Evolutionary conservation across 1,139 yeast genomes (phyloP), one percentile per base, ranked within the genome.

Genomic region (Candida freyschussii): DNA sequence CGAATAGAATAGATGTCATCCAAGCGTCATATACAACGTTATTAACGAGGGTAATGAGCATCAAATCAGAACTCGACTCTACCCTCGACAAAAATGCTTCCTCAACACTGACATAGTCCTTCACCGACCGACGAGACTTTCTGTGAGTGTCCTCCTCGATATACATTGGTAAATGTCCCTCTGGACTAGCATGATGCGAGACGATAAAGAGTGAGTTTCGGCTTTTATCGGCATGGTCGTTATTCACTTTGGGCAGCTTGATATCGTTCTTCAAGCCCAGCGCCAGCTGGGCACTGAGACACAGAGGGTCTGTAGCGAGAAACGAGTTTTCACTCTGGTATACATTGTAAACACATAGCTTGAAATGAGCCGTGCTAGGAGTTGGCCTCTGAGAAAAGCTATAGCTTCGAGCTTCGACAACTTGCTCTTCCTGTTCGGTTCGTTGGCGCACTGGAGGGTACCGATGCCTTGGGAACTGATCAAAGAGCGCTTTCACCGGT

Each of bases 381-480:
- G 18, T 14, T 13, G 32, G 30, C n/a, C 29, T n/a, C 24, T 19
- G 19, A 7, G 45, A 34, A 22, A 39, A 49, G 7, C 45, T 37
- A 27, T 32, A 47, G 4, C 41, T 37, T 23, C 53, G 33, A n/a
- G 24, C 29, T 12, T 41, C 39, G 11, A 48, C 19, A 2, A 39
- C 40, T 8, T 36, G 27, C 26, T 44, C 40, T 32, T 48, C 51
- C 10, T 33, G 43, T 1, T 45, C 34, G 3, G 52, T 39, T 21
- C 37, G 33, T 25, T 45, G 51, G 15, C 41, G 43, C 3, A 44
- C 55, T 2, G 67, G 50, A 0, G 70, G 64, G 31, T 63, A 56
- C 9, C 60, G 55, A 15, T 39, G 41, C 21, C 73, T 37, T 0
- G 82, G 82, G 40, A 75, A 74, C 5, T 59, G 45, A 33, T 72